phyloP scores from a whole-genome alignment of 345 rosid species.

The Camelina sativa region DNA sequence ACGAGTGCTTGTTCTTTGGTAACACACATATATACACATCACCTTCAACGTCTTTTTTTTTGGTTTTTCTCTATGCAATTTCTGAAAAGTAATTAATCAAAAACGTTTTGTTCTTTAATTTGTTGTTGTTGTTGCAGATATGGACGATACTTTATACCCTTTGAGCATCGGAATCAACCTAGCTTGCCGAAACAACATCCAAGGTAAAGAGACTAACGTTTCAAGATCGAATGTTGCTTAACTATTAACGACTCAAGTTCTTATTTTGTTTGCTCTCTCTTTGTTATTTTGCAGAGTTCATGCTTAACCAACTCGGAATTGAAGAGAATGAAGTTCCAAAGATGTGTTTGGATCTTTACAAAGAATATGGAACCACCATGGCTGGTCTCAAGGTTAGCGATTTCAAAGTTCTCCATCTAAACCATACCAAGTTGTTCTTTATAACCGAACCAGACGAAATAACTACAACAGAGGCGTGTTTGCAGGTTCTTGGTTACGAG shows the following conservation, averaged over 20 bases:
- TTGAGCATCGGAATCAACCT: slow-evolving; percentile 73
- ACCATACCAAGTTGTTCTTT: neutral
- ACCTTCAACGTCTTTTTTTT: neutral
- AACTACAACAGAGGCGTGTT: slow-evolving; percentile 17
- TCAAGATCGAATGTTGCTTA: slow-evolving; percentile 15
- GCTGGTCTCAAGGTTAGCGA: slow-evolving; percentile 80
- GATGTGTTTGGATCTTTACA: slow-evolving; percentile 87
- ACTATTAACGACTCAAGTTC: neutral
- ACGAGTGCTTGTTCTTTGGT: slow-evolving; percentile 90
- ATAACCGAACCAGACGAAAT: neutral
- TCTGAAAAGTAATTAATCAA: neutral
- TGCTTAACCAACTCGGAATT: slow-evolving; percentile 67
- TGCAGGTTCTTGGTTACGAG: slow-evolving; percentile 81
- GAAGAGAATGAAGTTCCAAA: slow-evolving; percentile 84
- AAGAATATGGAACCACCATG: slow-evolving; percentile 95
- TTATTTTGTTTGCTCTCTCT: neutral
- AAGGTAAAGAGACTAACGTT: slow-evolving; percentile 54
- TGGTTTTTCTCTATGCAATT: slow-evolving; percentile 9
- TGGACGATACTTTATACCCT: slow-evolving; percentile 93
- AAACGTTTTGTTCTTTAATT: neutral
- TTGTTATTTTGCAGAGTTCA: slow-evolving; percentile 57
- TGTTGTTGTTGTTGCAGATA: slow-evolving; percentile 52
- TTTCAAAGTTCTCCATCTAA: neutral
- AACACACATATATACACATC: slow-evolving; percentile 17
- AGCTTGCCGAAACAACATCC: slow-evolving; percentile 82